Base-by-base conservation (phyloP, 768 basidiomycete species). In the Pleurotus cornucopiae region DNA sequence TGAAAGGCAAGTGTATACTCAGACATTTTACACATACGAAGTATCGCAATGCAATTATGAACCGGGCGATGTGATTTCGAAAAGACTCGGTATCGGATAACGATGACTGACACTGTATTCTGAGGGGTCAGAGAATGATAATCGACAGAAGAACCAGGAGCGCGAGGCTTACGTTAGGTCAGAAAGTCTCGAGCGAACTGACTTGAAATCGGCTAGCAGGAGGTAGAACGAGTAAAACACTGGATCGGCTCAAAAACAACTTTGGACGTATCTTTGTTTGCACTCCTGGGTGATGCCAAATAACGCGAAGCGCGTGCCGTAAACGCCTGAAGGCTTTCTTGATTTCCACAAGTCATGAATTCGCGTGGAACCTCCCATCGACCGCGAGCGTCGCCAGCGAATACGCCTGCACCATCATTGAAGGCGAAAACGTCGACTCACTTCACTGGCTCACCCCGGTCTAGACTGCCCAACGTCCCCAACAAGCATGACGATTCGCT, bases 221-320 rank as follows among this genome's bases (percentile, higher is more conserved):
- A 34, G 30, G 30, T 34, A 9, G 30, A 34, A 34, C 30, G 7
- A 11, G 30, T 34, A 1, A 34, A 34, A 9, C 9, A 30, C 30
- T 30, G 30, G 30, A 30, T 30, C 30, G 11, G 18, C 14, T 7
- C 4, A 18, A 6, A 6, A 25, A 48, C 46, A 12, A 26, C 18
- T 23, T 23, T 14, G 21, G 23, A 20, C 14, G 14, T 23, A 25
- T 14, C 7, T 14, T 14, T 53, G 51, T 40, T 53, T 53, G 26
- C 5, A 41, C 14, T 21, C 0, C 7, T 6, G 7, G 51, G 11
- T 12, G 16, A 11, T 5, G 20, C 13, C 51, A 53, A 53, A 53
- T 25, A 53, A 53, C 51, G 51, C 51, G 51, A n/a, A 20, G 39
- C 51, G 21, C 51, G 51, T 39, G 51, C 12, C 16, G 39, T n/a